Conservation (phyloP, 2,329 filamentous ascomycete species). For the Fusarium stilboides region DNA sequence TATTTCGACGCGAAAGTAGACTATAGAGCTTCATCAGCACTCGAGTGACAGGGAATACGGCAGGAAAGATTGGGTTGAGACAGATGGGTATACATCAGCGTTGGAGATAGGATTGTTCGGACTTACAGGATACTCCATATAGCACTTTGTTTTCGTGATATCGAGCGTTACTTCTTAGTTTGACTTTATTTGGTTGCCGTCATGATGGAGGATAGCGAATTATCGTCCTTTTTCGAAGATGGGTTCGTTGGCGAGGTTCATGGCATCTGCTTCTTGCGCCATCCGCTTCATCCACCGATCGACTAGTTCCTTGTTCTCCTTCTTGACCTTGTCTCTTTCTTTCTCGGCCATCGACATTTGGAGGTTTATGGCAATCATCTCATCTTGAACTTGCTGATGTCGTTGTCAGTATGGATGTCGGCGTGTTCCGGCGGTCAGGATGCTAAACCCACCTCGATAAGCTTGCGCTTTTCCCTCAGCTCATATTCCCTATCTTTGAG, state of each 20-base stretch:
- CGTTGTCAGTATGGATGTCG: conserved; percentile 27
- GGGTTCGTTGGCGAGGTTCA: conserved; percentile 79
- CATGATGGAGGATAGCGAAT: conserved; percentile 5
- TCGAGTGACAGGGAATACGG: conserved; percentile 35
- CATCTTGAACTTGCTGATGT: conserved; percentile 85
- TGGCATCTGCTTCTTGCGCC: conserved; percentile 86
- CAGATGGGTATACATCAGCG: conserved; percentile 36
- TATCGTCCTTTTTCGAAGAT: conserved; percentile 52
- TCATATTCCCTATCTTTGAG: conserved; percentile 89
- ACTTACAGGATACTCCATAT: conserved; percentile 55
- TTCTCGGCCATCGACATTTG: conserved; percentile 90
- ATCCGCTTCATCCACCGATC: conserved; percentile 93
- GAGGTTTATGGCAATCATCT: conserved; percentile 88
- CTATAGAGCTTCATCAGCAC: conserved; percentile 53
- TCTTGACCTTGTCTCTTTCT: conserved; percentile 77
- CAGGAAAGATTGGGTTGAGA: conserved; percentile 39
- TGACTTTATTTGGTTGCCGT: conserved; percentile 13
- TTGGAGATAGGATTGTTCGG: conserved; percentile 43
- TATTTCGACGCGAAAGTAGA: conserved; percentile 83
- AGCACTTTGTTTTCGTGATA: conserved; percentile 46
- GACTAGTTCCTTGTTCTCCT: conserved; percentile 90
- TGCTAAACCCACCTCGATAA: conserved; percentile 75
- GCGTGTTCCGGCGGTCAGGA: neutral
- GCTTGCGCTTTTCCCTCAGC: conserved; percentile 83
- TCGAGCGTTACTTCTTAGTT: conserved; percentile 13